Evolutionary conservation across 2,329 filamentous ascomycete species (phyloP), one percentile per base, ranked within the genome.

Genomic region (Neofusicoccum ribis): DNA sequence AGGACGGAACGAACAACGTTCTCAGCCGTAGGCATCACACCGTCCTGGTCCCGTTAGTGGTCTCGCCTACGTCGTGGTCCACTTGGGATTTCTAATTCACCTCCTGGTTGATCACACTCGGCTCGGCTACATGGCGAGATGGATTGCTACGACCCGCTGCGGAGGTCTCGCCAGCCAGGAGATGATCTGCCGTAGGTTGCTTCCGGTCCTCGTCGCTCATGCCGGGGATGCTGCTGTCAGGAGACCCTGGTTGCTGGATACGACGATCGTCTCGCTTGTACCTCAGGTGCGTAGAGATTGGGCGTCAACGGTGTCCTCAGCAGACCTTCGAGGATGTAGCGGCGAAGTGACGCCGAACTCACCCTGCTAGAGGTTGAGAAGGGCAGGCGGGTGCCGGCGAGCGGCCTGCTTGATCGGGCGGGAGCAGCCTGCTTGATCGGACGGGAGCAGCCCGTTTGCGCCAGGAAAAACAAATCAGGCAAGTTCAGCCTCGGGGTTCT

Each of bases 31-130:
- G 63, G 56, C 54, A 65, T 65, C 14, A 54, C 36, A 17, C 36
- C 54, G 47, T 65, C 56, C 63, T 65, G 56, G 46, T 9, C 20
- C 41, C 23, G 6, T 63, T 37, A 63, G 61, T 27, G 34, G n/a
- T 50, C 20, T 23, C n/a, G 49, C 49, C 39, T 9, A 34, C 15
- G 43, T 43, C 17, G 36, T 9, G 41, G 37, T 44, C 59, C 36
- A 41, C 20, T 15, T 31, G 59, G 34, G 23, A 20, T 17, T 37
- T 37, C 12, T 15, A 20, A 37, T 14, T 59, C 51, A 59, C 63
- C 63, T 65, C 52, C 31, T 65, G 52, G 43, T 65, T 65, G 63
- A 65, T 43, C 63, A 65, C 20, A 20, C n/a, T 51, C 50, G 63
- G 23, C 39, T 64, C 50, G 41, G 44, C 41, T 44, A 23, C 41